Evolutionary conservation across 2,329 filamentous ascomycete genomes (phyloP), one percentile per base, ranked within the genome.

Genomic region (Colletotrichum agaves): DNA sequence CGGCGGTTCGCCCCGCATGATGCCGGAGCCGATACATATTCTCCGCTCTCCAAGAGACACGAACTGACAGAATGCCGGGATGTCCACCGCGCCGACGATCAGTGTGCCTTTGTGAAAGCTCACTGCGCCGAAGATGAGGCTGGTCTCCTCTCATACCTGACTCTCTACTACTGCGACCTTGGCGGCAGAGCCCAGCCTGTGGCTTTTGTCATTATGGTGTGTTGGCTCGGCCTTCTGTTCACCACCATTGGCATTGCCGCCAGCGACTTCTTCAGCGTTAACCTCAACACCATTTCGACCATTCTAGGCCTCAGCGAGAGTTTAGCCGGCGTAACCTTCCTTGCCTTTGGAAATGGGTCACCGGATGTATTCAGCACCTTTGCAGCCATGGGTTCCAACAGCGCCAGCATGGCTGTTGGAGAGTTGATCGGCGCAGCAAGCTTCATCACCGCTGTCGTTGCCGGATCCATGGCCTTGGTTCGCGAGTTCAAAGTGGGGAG

Each of bases 291-390:
- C 12, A 96, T 99, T 73, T 91, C 96, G 21, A 91, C 87, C 63
- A 89, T 98, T 59, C 85, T 98, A 31, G 94, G 95, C 19, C 91
- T 99, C 83, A 98, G 94, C 78, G 94, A 99, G 82, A 98, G 93
- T 78, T 86, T 99, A 79, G 94, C 96, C 0, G 96, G 96, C 39
- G 97, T 99, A 31, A 99, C 96, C 0, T 97, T 99, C 74, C 82
- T 99, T 59, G 96, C 96, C 8, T 97, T 99, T 79, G 96, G 96
- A 71, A 99, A 99, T 82, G 96, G 96, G 59, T 98, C 95, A 69
- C 96, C 96, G 2, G 96, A 99, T 79, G 94, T 99, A 50, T 99
- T 99, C 79, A 98, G 94, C 72, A 99, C 96, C 2, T 98, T 99
- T 80, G 96, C 96, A 15, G 97, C 96, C 72, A 98, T 99, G 93